Conservation (phyloP, 2,329 filamentous ascomycete genomes). For the Gaeumannomyces tritici region DNA sequence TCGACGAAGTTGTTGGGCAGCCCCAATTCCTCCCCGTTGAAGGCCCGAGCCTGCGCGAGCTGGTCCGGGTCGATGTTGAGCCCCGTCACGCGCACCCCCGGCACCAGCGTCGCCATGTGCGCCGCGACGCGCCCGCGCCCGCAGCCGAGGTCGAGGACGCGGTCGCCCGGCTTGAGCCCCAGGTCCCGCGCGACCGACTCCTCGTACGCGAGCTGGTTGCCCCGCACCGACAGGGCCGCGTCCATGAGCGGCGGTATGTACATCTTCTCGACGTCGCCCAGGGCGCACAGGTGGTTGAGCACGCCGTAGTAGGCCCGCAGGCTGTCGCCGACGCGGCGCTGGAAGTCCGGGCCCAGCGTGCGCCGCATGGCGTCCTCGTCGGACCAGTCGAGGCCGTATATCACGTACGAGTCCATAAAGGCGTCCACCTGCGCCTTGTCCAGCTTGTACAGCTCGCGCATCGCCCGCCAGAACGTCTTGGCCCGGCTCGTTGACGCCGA, state of each 20-base stretch:
- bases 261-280: conserved; percentile 49
- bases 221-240: conserved; percentile 34
- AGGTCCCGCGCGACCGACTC: conserved; percentile 38
- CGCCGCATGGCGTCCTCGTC: conserved; percentile 37
- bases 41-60: conserved; percentile 32
- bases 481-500: conserved; percentile 18
- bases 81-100: conserved; percentile 37
- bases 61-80: conserved; percentile 46
- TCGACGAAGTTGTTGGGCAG: conserved; percentile 36
- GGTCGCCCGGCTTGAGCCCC: conserved; percentile 31
- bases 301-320: conserved; percentile 43
- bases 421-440: conserved; percentile 41
- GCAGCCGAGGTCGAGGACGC: conserved; percentile 41
- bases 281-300: conserved; percentile 43
- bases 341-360: conserved; percentile 37
- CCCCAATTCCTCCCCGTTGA: conserved; percentile 28
- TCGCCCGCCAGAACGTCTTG: conserved; percentile 38
- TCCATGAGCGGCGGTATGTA: conserved; percentile 46
- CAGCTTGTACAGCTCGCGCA: conserved; percentile 37
- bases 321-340: conserved; percentile 38
- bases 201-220: conserved; percentile 44
- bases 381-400: conserved; percentile 46
- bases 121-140: conserved; percentile 43
- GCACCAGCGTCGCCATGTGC: conserved; percentile 35
- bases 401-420: conserved; percentile 46